A percentile compares a stretch with the other conserved stretches of the same genome.
phyloP scores from a whole-genome alignment of 306 rosid genomes.

The Phaseolus lunatus region DNA sequence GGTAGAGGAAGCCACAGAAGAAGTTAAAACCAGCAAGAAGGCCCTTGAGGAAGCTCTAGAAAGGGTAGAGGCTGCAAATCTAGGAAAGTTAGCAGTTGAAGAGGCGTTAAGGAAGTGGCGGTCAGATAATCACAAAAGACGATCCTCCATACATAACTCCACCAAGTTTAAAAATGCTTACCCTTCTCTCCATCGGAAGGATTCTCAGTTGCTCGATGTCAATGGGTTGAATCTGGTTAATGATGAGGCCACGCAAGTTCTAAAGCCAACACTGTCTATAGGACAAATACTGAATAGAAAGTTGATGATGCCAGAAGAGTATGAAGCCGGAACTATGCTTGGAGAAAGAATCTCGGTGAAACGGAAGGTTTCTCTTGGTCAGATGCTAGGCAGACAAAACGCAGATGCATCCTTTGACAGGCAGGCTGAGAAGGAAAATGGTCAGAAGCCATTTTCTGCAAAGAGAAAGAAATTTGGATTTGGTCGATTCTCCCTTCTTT shows the following conservation, averaged over 20 bases:
- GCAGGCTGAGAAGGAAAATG: constrained; percentile 63
- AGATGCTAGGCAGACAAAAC: constrained; percentile 82
- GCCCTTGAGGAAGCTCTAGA: constrained; percentile 83
- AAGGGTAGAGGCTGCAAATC: constrained; percentile 88
- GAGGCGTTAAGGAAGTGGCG: constrained; percentile 93
- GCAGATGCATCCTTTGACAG: constrained; percentile 53
- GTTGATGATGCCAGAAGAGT: constrained; percentile 68
- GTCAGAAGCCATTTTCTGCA: constrained; percentile 62
- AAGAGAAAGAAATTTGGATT: constrained; percentile 93
- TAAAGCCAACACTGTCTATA: constrained; percentile 77
- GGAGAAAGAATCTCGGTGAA: constrained; percentile 56
- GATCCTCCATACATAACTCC: constrained; percentile 55
- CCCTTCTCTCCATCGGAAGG: constrained; percentile 58
- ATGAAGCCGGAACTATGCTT: constrained; percentile 49
- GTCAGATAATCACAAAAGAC: constrained; percentile 68
- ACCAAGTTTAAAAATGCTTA: constrained; percentile 73
- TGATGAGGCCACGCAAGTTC: constrained; percentile 56
- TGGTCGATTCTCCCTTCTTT: constrained; percentile 69
- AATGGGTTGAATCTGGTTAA: constrained; percentile 59
- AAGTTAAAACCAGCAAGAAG: constrained; percentile 74
- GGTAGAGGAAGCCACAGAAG: constrained; percentile 83
- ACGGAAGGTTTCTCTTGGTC: constrained; percentile 85
- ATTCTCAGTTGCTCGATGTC: constrained; percentile 58
- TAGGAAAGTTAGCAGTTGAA: constrained; percentile 78
- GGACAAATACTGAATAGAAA: constrained; percentile 91